Evolutionary conservation across 495 filamentous ascomycete genomes (phyloP).

Genomic region (Choiromyces venosus): DNA sequence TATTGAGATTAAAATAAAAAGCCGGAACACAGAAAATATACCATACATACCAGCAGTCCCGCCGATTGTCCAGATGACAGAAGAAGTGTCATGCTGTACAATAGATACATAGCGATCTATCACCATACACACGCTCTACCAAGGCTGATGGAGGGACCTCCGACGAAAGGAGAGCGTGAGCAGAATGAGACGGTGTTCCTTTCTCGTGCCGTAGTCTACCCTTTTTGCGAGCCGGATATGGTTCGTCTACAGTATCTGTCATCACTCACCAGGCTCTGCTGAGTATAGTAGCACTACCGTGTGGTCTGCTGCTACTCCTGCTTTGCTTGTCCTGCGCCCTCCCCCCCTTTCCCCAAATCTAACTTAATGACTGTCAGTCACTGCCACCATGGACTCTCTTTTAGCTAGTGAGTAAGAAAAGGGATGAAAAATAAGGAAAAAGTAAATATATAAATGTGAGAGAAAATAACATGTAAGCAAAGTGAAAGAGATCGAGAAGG

Average conservation of each 20-base stretch:
- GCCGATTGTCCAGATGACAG: not conserved
- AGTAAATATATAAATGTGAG: slow-evolving; percentile 3
- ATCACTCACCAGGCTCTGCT: not conserved
- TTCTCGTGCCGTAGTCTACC: not conserved
- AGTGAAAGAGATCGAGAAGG: not conserved
- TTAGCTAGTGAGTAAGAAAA: not conserved
- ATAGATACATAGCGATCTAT: not conserved
- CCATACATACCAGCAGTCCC: not conserved
- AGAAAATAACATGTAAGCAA: not conserved
- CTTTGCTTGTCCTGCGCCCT: not conserved
- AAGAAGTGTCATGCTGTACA: not conserved
- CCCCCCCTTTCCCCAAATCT: too few species aligned
- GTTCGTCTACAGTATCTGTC: not conserved
- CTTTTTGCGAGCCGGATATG: not conserved
- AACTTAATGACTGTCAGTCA: not conserved
- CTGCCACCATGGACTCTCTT: not conserved
- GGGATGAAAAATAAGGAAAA: slow-evolving; percentile 6
- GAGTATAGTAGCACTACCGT: not conserved
- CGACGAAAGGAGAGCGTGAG: not conserved
- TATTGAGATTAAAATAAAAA: not conserved
- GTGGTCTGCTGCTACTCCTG: not conserved
- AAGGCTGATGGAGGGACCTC: not conserved
- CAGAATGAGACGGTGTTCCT: not conserved
- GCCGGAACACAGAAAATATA: not conserved
- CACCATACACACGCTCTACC: not conserved